Evolutionary conservation across 129 eudicot species (phyloP), one percentile per base, ranked within the genome.

Genomic region (Solidago caesia): DNA sequence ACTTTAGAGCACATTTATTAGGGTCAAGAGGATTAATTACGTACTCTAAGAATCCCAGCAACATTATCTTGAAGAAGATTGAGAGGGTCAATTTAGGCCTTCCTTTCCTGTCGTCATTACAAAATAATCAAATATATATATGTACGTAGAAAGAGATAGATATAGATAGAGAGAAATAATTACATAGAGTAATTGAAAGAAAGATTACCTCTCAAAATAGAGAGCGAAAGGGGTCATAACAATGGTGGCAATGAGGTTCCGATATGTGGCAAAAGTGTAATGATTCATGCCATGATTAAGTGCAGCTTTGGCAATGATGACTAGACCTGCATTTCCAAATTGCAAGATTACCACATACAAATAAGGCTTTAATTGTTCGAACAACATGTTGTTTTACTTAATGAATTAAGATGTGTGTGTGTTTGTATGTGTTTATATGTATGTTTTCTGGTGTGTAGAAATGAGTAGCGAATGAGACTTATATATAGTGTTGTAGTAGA

Each of bases 201-300:
- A 41, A 80, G 49, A 66, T 43, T 4, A 8, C 33, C 95, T 93
- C 77, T 93, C 98, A 5, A 93, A 77, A 70, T 81, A 1, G n/a
- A 88, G 49, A 57, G 98, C 98, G 11, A 90, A 93, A 75, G 96
- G 98, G 53, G 89, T 79, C 2, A 89, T 79, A 58, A 88, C 79
- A 44, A 86, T 74, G 55, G 98, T 83, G 33, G 98, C 98, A 72
- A 80, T 69, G 53, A 83, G 87, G 77, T 88, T 91, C n/a, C 98
- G 84, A 56, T 93, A 93, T 21, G 89, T 93, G 0, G 94, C 79
- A 59, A 88, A 87, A 9, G 96, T 85, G 80, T 81, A 90, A 72
- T 90, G 89, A 82, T 88, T 93, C 88, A 85, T 90, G 47, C 98
- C 98, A n/a, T 83, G 74, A 71, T 90, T 85, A 41, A 93, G 87